Base-by-base conservation (phyloP, 1,284 basidiomycete species). In the Boletus mariae region DNA sequence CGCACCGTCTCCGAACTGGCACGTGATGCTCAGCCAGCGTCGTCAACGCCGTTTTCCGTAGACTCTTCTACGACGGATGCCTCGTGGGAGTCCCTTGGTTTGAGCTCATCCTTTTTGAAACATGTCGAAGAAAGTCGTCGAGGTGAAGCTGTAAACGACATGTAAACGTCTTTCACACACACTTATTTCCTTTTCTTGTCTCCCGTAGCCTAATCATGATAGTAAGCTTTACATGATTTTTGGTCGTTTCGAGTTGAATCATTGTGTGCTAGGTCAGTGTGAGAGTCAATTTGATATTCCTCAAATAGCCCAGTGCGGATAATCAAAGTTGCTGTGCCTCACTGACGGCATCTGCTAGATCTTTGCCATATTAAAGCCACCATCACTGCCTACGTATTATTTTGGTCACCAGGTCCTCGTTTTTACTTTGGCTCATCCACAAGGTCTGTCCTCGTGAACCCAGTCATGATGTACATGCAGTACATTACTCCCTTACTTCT, bases 1-100 rank as follows among this genome's bases (percentile, higher is more conserved):
- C 59, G 48, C 40, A 66, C 69, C 1, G 49, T 51, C 28, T 67
- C 66, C 0, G 68, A 70, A 42, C 42, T 69, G 37, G 34, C 50
- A 1, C 20, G 9, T 6, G 66, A 67, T 41, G 40, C 17, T 2
- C 52, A 50, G 29, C 15, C 17, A 1, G 37, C 28, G 10, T 35
- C 46, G 17, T n/a, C 50, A 23, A 31, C 41, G n/a, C 47, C 38
- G 10, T 31, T 53, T 38, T 49, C 46, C 4, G 6, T 35, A 20
- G 32, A 12, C 48, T 37, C 25, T 55, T 52, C 29, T 56, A 46
- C 25, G 28, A 25, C 28, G 15, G 52, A 53, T 8, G 20, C 9
- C 2, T 64, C 65, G 5, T 66, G 68, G 65, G 56, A 69, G 20
- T 32, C 26, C 12, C 29, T 57, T 43, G 42, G 42, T 23, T 48